Percentiles rank a stretch among this genome's conserved stretches.
phyloP scores from a whole-genome alignment of 2,329 filamentous ascomycete species.

The Dothistroma septosporum region DNA sequence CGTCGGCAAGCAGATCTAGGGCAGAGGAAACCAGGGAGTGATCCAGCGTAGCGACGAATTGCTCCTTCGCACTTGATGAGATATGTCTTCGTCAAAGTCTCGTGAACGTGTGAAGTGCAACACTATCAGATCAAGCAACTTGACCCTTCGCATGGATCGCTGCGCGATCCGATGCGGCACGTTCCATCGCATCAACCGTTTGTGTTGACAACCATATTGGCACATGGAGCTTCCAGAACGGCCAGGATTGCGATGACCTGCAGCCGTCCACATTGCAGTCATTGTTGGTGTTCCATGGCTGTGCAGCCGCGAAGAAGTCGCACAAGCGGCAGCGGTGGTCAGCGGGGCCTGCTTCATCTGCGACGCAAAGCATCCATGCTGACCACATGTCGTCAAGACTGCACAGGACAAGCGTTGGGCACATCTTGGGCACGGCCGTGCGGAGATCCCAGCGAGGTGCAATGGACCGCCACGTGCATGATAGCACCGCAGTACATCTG shows the following conservation, averaged over 20 bases:
- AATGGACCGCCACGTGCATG: background rate
- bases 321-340: background rate
- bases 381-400: background rate
- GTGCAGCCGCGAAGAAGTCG: background rate
- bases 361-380: background rate
- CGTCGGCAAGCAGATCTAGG: background rate
- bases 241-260: background rate
- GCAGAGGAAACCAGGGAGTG: background rate
- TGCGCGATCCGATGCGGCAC: background rate
- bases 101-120: background rate
- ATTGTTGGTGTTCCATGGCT: background rate
- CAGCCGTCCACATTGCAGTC: background rate
- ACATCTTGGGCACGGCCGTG: background rate
- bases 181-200: background rate
- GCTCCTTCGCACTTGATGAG: background rate
- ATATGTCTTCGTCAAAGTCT: background rate
- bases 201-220: background rate
- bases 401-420: background rate
- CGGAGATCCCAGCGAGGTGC: background rate
- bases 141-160: background rate
- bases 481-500: background rate
- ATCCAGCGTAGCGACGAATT: background rate
- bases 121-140: background rate
- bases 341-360: background rate
- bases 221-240: background rate